Conservation (phyloP, 2,329 filamentous ascomycete species). For the Aspergillus sp. region DNA sequence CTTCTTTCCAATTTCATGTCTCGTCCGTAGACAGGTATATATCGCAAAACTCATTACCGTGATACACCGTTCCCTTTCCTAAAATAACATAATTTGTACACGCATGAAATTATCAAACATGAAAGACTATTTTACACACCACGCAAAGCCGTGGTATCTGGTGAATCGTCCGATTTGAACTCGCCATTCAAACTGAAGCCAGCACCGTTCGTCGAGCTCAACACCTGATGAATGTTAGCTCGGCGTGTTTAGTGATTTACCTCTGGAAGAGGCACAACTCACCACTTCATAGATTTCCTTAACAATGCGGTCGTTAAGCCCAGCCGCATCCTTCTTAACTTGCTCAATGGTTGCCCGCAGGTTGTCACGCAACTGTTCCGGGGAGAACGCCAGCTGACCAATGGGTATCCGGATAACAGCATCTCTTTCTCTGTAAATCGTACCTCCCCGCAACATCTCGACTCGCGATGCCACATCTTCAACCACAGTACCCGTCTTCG, state of each 20-base stretch:
- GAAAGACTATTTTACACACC: slow-evolving; percentile 42
- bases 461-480: slow-evolving; percentile 69
- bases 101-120: slow-evolving; percentile 16
- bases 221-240: slow-evolving; percentile 56
- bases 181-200: slow-evolving; percentile 81
- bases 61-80: slow-evolving; percentile 35
- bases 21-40: slow-evolving; percentile 7
- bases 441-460: slow-evolving; percentile 73
- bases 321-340: slow-evolving; percentile 69
- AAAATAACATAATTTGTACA: slow-evolving; percentile 40
- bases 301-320: slow-evolving; percentile 55
- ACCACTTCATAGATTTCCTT: slow-evolving; percentile 71
- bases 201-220: slow-evolving; percentile 81
- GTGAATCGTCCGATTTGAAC: slow-evolving; percentile 58
- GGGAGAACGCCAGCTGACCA: slow-evolving; percentile 81
- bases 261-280: slow-evolving; percentile 20
- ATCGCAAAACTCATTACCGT: slow-evolving; percentile 29
- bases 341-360: slow-evolving; percentile 68
- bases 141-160: slow-evolving; percentile 44
- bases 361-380: slow-evolving; percentile 78
- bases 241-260: slow-evolving; percentile 5
- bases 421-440: slow-evolving; percentile 76
- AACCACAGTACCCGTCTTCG: slow-evolving; percentile 83
- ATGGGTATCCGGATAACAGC: slow-evolving; percentile 86
- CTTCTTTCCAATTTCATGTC: slow-evolving; percentile 3